phyloP scores from a whole-genome alignment of 176 grass and related monocot genomes.

The Chloris gayana region DNA sequence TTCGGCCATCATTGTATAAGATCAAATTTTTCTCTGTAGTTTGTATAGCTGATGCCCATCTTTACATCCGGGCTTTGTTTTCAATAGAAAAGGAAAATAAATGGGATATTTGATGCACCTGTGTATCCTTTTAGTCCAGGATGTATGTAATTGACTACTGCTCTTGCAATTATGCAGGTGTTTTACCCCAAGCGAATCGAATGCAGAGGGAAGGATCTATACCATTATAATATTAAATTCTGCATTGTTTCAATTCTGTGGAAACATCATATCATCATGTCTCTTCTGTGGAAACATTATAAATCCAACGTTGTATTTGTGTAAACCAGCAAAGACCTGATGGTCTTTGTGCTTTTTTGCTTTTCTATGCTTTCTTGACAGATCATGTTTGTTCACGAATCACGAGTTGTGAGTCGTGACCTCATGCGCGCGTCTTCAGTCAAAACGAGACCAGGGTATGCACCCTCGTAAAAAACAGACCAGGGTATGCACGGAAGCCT shows the following conservation, averaged over 20 bases:
- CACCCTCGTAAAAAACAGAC: no score
- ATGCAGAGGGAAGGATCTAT: neutral
- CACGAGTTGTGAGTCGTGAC: no score
- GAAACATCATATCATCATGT: neutral
- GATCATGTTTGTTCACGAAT: neutral
- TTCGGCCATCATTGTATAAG: neutral
- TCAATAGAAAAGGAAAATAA: neutral
- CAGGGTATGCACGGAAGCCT: no score
- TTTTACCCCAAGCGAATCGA: neutral
- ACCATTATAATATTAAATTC: neutral
- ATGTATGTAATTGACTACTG: constrained; percentile 4
- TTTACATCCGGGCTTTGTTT: neutral
- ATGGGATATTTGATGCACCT: neutral
- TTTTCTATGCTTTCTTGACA: neutral
- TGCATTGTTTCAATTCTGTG: neutral
- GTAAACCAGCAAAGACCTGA: neutral
- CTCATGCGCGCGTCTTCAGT: neutral
- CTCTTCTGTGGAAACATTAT: neutral
- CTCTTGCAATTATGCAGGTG: neutral
- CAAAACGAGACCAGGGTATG: neutral
- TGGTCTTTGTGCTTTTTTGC: neutral
- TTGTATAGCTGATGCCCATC: neutral
- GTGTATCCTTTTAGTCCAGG: neutral
- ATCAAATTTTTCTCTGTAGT: neutral
- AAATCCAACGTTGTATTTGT: neutral